phyloP scores from a whole-genome alignment of 441 rosid genomes.

The Syzygium malaccense region DNA sequence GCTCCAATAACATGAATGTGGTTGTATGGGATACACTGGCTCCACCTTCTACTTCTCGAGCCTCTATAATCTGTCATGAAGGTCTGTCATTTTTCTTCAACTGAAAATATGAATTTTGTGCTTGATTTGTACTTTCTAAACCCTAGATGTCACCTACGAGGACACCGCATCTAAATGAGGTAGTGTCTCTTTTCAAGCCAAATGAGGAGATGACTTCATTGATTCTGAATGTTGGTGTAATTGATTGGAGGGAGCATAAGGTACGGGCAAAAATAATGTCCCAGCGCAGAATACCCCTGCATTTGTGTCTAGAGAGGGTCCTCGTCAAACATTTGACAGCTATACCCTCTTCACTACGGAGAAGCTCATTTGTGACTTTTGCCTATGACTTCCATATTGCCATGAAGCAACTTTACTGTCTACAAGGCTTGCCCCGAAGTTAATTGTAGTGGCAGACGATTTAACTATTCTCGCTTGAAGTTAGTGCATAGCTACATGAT shows the following conservation, averaged over 20 bases:
- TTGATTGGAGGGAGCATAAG: neutral
- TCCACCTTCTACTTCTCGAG: constrained; percentile 84
- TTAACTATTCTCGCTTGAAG: neutral
- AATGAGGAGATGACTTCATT: neutral
- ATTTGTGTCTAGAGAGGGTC: neutral
- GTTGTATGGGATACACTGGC: constrained; percentile 97
- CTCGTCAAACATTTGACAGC: neutral
- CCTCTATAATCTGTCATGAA: constrained; percentile 86
- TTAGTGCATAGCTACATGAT: neutral
- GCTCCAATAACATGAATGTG: constrained; percentile 77
- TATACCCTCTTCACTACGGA: neutral
- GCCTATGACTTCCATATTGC: neutral
- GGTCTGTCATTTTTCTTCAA: constrained; percentile 31
- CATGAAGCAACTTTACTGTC: neutral
- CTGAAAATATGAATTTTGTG: neutral
- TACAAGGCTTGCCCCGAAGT: neutral
- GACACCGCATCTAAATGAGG: neutral
- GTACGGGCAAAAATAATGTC: neutral
- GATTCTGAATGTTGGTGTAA: neutral
- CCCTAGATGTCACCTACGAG: neutral
- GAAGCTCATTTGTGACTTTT: neutral
- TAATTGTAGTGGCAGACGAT: neutral
- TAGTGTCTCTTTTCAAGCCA: neutral
- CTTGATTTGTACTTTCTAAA: neutral
- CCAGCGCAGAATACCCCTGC: neutral